These are phyloP conservation scores for Sporobolomyces roseus DNA, from an alignment of 768 basidiomycete species.

Conservation along the genomic window DNA sequence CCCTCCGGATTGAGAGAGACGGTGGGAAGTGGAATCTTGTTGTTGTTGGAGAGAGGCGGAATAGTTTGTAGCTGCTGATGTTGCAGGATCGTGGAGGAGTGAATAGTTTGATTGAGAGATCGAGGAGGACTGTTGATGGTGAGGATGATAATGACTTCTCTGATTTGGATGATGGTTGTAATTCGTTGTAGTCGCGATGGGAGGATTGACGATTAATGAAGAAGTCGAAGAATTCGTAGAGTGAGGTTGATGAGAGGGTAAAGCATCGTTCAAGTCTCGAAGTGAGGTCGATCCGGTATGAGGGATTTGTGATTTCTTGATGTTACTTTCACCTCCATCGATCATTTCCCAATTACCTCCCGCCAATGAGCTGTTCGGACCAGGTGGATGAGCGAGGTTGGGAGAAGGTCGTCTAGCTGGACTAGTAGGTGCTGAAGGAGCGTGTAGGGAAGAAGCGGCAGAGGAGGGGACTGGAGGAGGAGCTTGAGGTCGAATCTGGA, in stretches of 20 bases:
- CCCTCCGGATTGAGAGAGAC: too few species aligned
- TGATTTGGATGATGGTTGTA: not conserved
- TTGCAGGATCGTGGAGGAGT: conserved; percentile 41
- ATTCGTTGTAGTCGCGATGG: too few species aligned
- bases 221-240: conserved; percentile 15
- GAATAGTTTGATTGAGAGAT: conserved; percentile 22
- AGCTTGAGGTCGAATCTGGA: too few species aligned
- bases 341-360: conserved; percentile 8
- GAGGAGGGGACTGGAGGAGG: not conserved
- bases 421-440: conserved; percentile 9
- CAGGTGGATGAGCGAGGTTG: not conserved
- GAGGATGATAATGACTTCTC: not conserved
- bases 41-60: conserved; percentile 5
- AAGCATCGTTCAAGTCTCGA: not conserved
- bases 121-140: not conserved
- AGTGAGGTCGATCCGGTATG: not conserved
- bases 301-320: conserved; percentile 12
- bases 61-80: conserved; percentile 35
- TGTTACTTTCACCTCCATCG: not conserved
- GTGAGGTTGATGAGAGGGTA: not conserved
- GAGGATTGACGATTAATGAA: too few species aligned
- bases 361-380: not conserved
- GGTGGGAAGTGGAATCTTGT: too few species aligned
- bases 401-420: conserved; percentile 1
- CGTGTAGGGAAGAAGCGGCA: too few species aligned